These are phyloP conservation scores for Podospora appendiculata DNA, from an alignment of 495 filamentous ascomycete species.

Conservation along the genomic window DNA sequence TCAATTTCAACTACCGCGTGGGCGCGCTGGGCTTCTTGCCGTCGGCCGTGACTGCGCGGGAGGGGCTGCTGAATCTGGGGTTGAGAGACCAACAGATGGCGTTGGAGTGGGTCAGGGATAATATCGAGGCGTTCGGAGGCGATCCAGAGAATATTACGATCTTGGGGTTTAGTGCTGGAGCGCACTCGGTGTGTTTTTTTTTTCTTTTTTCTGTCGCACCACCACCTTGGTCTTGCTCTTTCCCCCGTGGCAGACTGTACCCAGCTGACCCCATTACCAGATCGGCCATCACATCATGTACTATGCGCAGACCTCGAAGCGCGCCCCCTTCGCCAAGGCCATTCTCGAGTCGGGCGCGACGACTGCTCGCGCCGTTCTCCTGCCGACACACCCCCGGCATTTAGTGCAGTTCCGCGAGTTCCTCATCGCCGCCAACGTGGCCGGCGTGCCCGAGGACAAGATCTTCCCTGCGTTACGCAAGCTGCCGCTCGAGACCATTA, in stretches of 20 bases:
- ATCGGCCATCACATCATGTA: slow-evolving; percentile 59
- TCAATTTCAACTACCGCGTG: slow-evolving; percentile 64
- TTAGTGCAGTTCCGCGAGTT: slow-evolving; percentile 54
- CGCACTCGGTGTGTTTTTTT: slow-evolving; percentile 46
- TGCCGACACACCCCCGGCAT: slow-evolving; percentile 48
- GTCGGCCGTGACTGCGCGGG: slow-evolving; percentile 42
- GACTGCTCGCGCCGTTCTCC: slow-evolving; percentile 52
- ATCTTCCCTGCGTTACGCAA: slow-evolving; percentile 45
- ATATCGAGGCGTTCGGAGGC: slow-evolving; percentile 54
- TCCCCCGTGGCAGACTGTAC: neutral
- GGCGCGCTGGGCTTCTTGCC: slow-evolving; percentile 62
- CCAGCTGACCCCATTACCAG: slow-evolving; percentile 19
- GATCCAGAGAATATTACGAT: slow-evolving; percentile 56
- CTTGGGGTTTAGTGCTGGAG: slow-evolving; percentile 60
- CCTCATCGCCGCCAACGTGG: slow-evolving; percentile 36
- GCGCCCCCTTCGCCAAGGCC: slow-evolving; percentile 50
- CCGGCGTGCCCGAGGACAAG: slow-evolving; percentile 29
- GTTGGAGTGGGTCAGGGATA: slow-evolving; percentile 58
- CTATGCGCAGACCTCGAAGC: slow-evolving; percentile 23
- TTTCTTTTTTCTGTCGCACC: too few relatives aligned
- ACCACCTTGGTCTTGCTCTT: neutral
- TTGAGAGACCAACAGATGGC: slow-evolving; percentile 60
- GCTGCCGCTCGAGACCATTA: slow-evolving; percentile 37
- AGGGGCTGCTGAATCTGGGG: slow-evolving; percentile 56
- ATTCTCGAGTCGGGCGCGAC: slow-evolving; percentile 58